Evolutionary conservation across 2,329 filamentous ascomycete genomes (phyloP).

Genomic region (Colletotrichum lindemuthianum): DNA sequence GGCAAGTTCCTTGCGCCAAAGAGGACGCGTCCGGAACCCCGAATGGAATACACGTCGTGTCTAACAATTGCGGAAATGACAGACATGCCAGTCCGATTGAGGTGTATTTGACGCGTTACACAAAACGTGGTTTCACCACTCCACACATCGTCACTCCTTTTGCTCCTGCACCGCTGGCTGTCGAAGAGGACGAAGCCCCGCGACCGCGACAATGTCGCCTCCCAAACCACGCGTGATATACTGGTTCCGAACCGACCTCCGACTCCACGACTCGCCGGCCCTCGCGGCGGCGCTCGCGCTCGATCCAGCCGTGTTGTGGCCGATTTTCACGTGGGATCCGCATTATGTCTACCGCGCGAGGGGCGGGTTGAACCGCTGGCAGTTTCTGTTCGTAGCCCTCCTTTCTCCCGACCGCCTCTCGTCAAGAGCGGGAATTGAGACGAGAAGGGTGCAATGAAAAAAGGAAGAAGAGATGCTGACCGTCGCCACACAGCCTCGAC

Average conservation of each 20-base stretch:
- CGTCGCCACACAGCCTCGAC: conserved; percentile 63
- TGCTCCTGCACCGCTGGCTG: background rate
- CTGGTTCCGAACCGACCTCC: conserved; percentile 83
- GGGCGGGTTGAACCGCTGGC: conserved; percentile 78
- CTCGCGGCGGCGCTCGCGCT: conserved; percentile 77
- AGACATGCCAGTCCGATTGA: background rate
- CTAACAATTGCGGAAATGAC: background rate
- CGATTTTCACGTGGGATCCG: conserved; percentile 83
- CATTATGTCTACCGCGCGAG: conserved; percentile 80
- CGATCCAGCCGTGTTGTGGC: conserved; percentile 74
- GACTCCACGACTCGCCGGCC: conserved; percentile 81
- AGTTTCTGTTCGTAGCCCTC: conserved; percentile 66
- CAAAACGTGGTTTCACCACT: background rate
- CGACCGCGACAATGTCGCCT: background rate
- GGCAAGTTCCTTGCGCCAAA: background rate
- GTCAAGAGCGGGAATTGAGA: background rate
- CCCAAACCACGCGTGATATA: conserved; percentile 65
- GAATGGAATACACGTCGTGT: background rate
- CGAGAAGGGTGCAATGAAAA: too few species aligned
- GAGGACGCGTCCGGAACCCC: background rate
- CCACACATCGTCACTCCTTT: background rate
- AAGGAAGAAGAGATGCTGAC: background rate
- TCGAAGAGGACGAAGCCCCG: background rate
- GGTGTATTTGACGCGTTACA: background rate
- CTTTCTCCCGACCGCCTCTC: conserved; percentile 16